Conservation (phyloP, 1,284 basidiomycete genomes). For the Cerrena zonata region DNA sequence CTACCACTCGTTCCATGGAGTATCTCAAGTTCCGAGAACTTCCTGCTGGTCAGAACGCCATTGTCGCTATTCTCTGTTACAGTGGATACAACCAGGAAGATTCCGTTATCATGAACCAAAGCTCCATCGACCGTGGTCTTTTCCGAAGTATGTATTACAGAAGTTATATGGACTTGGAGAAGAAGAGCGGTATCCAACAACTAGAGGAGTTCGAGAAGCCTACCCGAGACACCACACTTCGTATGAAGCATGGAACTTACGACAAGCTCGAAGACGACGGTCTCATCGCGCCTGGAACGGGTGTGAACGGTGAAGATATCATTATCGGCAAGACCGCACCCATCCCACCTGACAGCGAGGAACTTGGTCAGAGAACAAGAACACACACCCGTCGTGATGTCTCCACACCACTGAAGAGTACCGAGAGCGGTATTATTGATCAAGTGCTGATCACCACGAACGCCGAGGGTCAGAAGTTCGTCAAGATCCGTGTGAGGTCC, state of each 20-base stretch:
- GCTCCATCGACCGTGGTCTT: constrained; percentile 93
- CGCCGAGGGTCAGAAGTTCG: constrained; percentile 93
- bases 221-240: constrained; percentile 84
- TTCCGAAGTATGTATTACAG: constrained; percentile 99
- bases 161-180: constrained; percentile 97
- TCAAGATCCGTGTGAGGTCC: constrained; percentile 94
- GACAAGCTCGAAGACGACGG: constrained; percentile 98
- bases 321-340: constrained; percentile 99
- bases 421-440: constrained; percentile 95
- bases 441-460: constrained; percentile 97
- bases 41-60: constrained; percentile 95
- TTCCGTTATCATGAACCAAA: constrained; percentile 99
- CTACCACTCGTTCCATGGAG: constrained; percentile 98
- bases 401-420: constrained; percentile 95
- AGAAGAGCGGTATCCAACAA: constrained; percentile 89
- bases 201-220: constrained; percentile 98
- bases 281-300: constrained; percentile 90
- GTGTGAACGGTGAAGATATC: constrained; percentile 94
- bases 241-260: constrained; percentile 98
- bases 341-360: constrained; percentile 92
- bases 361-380: constrained; percentile 90
- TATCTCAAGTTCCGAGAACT: constrained; percentile 96
- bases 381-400: constrained; percentile 90
- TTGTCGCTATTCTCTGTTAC: constrained; percentile 97
- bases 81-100: constrained; percentile 99